Evolutionary conservation across 2,329 filamentous ascomycete species (phyloP).

Genomic region (Aspergillus pseudoglaucus): DNA sequence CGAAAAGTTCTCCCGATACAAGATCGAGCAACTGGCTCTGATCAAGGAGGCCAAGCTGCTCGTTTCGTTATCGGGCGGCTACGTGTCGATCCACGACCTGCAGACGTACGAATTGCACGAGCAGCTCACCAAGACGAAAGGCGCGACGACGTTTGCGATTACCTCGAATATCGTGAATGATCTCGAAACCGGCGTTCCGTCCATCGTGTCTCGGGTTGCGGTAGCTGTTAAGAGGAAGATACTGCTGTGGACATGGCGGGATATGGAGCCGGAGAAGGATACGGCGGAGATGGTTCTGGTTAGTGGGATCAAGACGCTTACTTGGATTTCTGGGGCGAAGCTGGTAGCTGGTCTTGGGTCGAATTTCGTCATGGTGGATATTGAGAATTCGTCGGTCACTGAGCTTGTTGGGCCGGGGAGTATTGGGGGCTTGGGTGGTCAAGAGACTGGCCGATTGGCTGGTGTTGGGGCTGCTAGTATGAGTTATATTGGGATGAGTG

Average conservation of each 20-base stretch:
- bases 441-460: constrained; percentile 69
- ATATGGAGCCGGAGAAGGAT: constrained; percentile 74
- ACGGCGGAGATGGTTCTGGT: constrained; percentile 70
- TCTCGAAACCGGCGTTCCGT: constrained; percentile 74
- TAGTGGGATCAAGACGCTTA: constrained; percentile 79
- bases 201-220: constrained; percentile 84
- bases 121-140: constrained; percentile 73
- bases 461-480: constrained; percentile 79
- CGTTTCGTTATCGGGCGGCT: constrained; percentile 82
- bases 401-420: constrained; percentile 74
- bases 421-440: constrained; percentile 57
- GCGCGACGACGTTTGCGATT: constrained; percentile 82
- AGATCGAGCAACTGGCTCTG: constrained; percentile 87
- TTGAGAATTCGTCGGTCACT: constrained; percentile 63
- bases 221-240: constrained; percentile 90
- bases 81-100: constrained; percentile 84
- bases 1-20: constrained; percentile 85
- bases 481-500: constrained; percentile 93
- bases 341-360: constrained; percentile 86
- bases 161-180: constrained; percentile 96
- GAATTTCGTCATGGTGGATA: constrained; percentile 83
- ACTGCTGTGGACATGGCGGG: constrained; percentile 90
- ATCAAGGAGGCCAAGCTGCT: constrained; percentile 93
- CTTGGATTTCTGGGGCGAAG: constrained; percentile 82
- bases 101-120: constrained; percentile 78